A percentile compares a stretch with the other conserved stretches of the same genome.
phyloP scores from a whole-genome alignment of 2,329 filamentous ascomycete species.

The Xylariaceae sp. region DNA sequence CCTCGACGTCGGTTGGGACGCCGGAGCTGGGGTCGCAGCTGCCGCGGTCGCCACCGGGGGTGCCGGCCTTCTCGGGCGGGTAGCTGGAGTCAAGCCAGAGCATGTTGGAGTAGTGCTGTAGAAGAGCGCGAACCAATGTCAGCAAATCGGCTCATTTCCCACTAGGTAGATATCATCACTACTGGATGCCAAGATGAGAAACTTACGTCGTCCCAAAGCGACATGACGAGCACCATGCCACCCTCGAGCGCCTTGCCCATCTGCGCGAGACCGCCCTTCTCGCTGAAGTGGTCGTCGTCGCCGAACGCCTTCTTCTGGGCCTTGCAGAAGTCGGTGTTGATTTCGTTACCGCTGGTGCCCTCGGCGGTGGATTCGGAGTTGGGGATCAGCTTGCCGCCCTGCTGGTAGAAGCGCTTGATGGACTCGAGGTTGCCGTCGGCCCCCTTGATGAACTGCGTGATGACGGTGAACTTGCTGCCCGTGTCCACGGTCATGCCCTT shows the following conservation, averaged over 20 bases:
- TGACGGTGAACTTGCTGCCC: conserved; percentile 50
- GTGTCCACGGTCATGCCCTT: conserved; percentile 51
- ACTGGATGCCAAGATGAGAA: not conserved
- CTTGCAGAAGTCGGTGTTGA: conserved; percentile 52
- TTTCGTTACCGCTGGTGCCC: conserved; percentile 27
- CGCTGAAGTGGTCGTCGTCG: conserved; percentile 44
- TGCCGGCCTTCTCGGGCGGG: conserved; percentile 23
- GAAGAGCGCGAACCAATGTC: no score
- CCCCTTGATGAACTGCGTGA: conserved; percentile 51
- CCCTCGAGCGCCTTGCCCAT: conserved; percentile 48
- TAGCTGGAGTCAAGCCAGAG: conserved; percentile 57
- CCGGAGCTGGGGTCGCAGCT: conserved; percentile 41
- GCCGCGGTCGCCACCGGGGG: conserved; percentile 42
- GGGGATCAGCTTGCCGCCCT: conserved; percentile 45
- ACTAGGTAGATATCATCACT: no score
- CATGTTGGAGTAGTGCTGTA: conserved; percentile 49
- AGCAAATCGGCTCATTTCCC: no score
- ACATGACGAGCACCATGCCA: conserved; percentile 59
- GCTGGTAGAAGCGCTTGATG: conserved; percentile 55
- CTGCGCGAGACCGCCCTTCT: conserved; percentile 46
- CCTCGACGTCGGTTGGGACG: conserved; percentile 40
- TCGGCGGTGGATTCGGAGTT: conserved; percentile 32
- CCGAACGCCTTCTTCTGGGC: conserved; percentile 50
- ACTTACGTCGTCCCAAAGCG: conserved; percentile 50
- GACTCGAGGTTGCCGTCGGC: conserved; percentile 43